These are phyloP conservation scores for Aspergillus sp. DNA, from an alignment of 2,329 filamentous ascomycete species.

Conservation along the genomic window DNA sequence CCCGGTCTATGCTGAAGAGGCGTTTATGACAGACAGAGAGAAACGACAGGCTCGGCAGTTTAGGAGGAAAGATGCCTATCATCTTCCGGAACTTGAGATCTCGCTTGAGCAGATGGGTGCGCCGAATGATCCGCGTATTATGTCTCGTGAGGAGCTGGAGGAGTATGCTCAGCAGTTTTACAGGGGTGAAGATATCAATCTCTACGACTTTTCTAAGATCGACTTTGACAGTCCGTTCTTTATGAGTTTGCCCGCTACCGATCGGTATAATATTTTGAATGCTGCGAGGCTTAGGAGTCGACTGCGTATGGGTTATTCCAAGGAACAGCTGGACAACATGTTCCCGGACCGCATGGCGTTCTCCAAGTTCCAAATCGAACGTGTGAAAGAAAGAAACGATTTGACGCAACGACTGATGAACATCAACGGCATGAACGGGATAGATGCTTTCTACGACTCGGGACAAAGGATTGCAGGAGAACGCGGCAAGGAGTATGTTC, in stretches of 20 bases:
- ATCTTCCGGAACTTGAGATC: constrained; percentile 76
- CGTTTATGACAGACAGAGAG: constrained; percentile 72
- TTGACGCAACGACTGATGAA: constrained; percentile 93
- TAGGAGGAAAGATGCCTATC: constrained; percentile 88
- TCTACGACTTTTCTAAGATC: constrained; percentile 97
- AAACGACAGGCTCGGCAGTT: constrained; percentile 69
- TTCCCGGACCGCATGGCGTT: constrained; percentile 98
- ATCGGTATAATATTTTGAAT: constrained; percentile 96
- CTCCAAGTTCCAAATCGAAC: constrained; percentile 90
- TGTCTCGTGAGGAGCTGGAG: constrained; percentile 91
- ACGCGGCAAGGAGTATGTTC: constrained; percentile 84
- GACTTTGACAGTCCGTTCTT: constrained; percentile 97
- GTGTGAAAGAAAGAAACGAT: constrained; percentile 86
- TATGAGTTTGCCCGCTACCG: constrained; percentile 76
- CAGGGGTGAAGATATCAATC: constrained; percentile 75
- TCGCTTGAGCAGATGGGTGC: constrained; percentile 79
- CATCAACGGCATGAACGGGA: constrained; percentile 79
- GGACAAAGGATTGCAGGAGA: constrained; percentile 58
- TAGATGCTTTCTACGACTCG: constrained; percentile 59
- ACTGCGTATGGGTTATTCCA: constrained; percentile 89
- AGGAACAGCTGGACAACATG: constrained; percentile 93
- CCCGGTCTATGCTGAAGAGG: constrained; percentile 85
- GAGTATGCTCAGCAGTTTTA: constrained; percentile 91
- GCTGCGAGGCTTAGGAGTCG: constrained; percentile 82
- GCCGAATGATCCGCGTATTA: constrained; percentile 87